phyloP scores from a whole-genome alignment of 2,329 filamentous ascomycete genomes.

The Conoideocrella luteorostrata region DNA sequence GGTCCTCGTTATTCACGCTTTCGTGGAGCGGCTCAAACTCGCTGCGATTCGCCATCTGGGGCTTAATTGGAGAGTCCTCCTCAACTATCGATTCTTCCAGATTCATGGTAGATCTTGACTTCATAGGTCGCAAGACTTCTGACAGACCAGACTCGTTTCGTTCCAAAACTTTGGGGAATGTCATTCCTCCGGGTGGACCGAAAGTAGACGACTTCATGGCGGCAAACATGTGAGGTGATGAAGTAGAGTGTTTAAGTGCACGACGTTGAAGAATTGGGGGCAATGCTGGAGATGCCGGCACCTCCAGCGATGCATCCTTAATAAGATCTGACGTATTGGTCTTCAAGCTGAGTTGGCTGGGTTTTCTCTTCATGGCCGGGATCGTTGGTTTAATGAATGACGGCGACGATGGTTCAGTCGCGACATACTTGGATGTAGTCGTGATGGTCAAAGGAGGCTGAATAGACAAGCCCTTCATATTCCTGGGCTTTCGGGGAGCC shows the following conservation, averaged over 20 bases:
- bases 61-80: conserved; percentile 52
- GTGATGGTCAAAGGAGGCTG: conserved; percentile 51
- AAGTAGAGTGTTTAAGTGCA: conserved; percentile 60
- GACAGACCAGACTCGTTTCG: conserved; percentile 56
- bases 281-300: conserved; percentile 49
- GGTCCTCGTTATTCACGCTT: conserved; percentile 67
- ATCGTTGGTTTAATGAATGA: conserved; percentile 76
- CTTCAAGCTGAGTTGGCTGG: conserved; percentile 71
- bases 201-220: conserved; percentile 53
- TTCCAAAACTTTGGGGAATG: conserved; percentile 53
- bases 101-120: conserved; percentile 28
- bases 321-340: conserved; percentile 57
- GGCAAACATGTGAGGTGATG: conserved; percentile 60
- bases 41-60: conserved; percentile 55
- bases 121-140: conserved; percentile 48
- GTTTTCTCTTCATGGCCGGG: conserved; percentile 64
- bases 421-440: conserved; percentile 41
- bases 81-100: conserved; percentile 43
- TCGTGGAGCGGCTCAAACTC: conserved; percentile 54
- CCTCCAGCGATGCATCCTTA: conserved; percentile 41
- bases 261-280: conserved; percentile 55
- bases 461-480: conserved; percentile 78
- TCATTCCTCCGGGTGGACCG: conserved; percentile 57
- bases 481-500: conserved; percentile 65
- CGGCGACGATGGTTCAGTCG: conserved; percentile 64